Conservation (phyloP, 2,329 filamentous ascomycete species). For the Chrysoporthe austroafricana region DNA sequence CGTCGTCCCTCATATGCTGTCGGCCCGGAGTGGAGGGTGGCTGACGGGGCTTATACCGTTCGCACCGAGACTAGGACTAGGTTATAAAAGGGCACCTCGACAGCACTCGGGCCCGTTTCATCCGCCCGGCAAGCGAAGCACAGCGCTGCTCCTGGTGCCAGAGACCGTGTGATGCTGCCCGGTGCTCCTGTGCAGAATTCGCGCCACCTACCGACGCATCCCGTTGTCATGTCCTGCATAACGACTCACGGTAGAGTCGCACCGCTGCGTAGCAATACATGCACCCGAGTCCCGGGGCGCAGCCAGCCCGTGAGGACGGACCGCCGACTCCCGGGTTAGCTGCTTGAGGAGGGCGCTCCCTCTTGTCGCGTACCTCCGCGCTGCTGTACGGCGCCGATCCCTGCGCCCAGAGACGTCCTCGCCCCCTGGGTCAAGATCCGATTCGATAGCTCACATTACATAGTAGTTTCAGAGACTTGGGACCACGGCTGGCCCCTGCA, state of each 20-base stretch:
- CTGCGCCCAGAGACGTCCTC: conserved; percentile 2
- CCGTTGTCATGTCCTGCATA: too few species aligned
- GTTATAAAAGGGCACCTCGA: too few species aligned
- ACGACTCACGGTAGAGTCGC: too few species aligned
- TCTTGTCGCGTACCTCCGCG: background rate
- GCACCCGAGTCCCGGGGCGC: background rate
- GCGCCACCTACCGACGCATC: too few species aligned
- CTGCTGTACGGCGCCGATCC: background rate
- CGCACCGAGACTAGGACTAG: background rate
- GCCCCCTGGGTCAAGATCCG: conserved; percentile 19
- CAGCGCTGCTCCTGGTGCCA: too few species aligned
- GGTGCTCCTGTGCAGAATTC: too few species aligned
- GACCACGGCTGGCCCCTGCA: conserved; percentile 14
- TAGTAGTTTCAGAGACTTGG: conserved; percentile 8
- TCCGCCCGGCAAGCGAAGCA: background rate
- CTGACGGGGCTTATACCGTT: background rate
- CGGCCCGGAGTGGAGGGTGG: background rate
- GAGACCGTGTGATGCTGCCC: too few species aligned
- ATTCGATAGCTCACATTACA: conserved; percentile 26
- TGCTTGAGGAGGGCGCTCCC: background rate
- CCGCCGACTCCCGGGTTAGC: background rate
- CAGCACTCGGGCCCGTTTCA: background rate
- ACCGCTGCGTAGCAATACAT: background rate
- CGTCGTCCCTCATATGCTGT: background rate
- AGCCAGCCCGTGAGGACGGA: background rate